Evolutionary conservation across 179 eudicot genomes (phyloP), one percentile per base, ranked within the genome.

Genomic region (Beta macrorhiza): DNA sequence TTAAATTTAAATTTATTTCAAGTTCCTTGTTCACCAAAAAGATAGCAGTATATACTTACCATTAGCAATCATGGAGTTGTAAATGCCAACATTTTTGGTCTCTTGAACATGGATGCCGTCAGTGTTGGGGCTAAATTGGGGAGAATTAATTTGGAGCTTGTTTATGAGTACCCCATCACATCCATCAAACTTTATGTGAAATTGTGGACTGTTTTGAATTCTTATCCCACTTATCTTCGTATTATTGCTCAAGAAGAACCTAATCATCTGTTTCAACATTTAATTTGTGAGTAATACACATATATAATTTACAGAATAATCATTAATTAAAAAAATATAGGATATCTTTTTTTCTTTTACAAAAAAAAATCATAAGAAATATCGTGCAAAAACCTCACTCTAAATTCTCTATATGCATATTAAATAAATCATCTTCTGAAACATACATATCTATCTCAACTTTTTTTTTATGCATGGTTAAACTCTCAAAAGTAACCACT

Each of bases 161-260:
- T 96, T 91, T 61, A 96, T 94, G 61, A 76, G 72, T 2, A 96
- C 98, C 8, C 97, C 97, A 79, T 92, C 87, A 67, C 99, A 96
- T 7, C 97, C 99, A 72, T 96, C 99, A 53, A 96, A 96, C 82
- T 96, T 96, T 84, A 96, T 86, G 87, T 96, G 99, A 89, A 96
- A 96, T 74, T 89, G 87, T 2, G 99, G 99, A 76, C 99, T 92
- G 82, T 96, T 96, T 82, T 91, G 97, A 67, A 96, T 91, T 64
- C 97, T 79, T 75, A 96, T 56, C 15, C 91, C 93, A 47, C 89
- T 84, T 52, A 96, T 74, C 44, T 67, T 86, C 86, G 93, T 67
- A 67, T 96, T 96, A 49, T 89, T 84, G 90, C 99, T 94, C 89
- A 94, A 87, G 88, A 96, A 96, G 83, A 94, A 96, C 53, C 99